Evolutionary conservation across 2,329 filamentous ascomycete species (phyloP).

Genomic region (Colletotrichum phormii): DNA sequence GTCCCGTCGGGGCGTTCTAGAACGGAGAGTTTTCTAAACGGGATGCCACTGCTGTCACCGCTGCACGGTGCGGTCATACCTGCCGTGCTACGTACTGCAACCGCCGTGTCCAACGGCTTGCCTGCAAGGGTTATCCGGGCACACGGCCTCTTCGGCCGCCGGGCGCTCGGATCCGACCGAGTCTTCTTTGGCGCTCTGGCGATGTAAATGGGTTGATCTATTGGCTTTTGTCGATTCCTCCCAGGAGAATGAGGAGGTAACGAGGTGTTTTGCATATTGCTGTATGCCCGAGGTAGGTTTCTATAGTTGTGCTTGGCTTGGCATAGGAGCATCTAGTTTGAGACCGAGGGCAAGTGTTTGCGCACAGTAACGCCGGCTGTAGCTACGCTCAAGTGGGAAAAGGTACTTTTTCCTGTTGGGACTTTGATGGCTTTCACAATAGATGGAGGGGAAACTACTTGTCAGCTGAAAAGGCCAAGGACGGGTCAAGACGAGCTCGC

Average conservation of each 20-base stretch:
- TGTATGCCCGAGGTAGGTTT: too few species aligned
- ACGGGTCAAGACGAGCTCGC: too few species aligned
- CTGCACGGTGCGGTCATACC: slow-evolving; percentile 34
- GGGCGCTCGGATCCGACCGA: neutral
- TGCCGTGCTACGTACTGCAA: neutral
- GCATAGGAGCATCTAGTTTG: too few species aligned
- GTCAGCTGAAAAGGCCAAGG: too few species aligned
- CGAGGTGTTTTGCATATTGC: too few species aligned
- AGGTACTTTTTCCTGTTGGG: too few species aligned
- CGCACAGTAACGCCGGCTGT: too few species aligned
- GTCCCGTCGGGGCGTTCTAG: neutral
- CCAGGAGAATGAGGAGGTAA: neutral
- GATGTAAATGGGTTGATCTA: neutral
- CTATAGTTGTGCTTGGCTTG: too few species aligned
- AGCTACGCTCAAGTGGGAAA: too few species aligned
- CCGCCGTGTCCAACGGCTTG: neutral
- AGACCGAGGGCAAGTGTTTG: too few species aligned
- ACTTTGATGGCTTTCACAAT: too few species aligned
- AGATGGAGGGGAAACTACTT: too few species aligned
- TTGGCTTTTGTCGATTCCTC: neutral
- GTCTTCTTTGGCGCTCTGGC: neutral
- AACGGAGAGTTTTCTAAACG: neutral
- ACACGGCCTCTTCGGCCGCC: neutral
- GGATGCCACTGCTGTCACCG: slow-evolving; percentile 24
- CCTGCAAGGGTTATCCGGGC: neutral